Evolutionary conservation across 345 rosid genomes (phyloP), one percentile per base, ranked within the genome.

Genomic region (Turritis glabra): DNA sequence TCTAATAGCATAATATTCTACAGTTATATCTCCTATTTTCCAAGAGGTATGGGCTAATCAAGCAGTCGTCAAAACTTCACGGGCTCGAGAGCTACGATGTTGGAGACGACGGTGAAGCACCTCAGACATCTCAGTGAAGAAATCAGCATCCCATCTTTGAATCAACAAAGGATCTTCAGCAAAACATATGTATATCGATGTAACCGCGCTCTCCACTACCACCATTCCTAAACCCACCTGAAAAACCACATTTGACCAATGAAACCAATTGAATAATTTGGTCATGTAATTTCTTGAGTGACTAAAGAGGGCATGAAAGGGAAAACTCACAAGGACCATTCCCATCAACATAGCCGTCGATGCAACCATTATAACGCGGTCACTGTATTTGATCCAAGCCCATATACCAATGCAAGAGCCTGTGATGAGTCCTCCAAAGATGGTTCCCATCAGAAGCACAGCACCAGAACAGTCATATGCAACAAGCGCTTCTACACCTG

Each of bases 401-500:
- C 99, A 95, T 51, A 89, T 71, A 59, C 90, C 97, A 5, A 93
- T 70, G 69, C 90, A 88, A 51, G 98, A 90, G 80, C 99, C 99
- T 10, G 93, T 81, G 29, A 95, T 85, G 54, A 95, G 96, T 71
- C 99, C 99, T 50, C 99, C 95, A 76, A 89, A 82, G 46, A 95
- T 22, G 7, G 91, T 89, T 70, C 90, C 92, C 99, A 95, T 95
- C 53, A 95, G 77, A 54, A 95, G 84, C 72, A 90, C 97, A 51
- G 97, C 99, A 63, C 97, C 97, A 5, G 97, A 89, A 77, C 97
- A 92, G 81, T 95, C 97, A 78, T 95, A 92, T 18, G 97, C 99
- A 35, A 95, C 87, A 43, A 95, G 92, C 38, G 99, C 90, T 76
- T 95, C 99, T 61, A 95, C 99, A 51, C 99, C 99, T 15, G 99